Evolutionary conservation across 139 green algal genomes (phyloP), one percentile per base, ranked within the genome.

Genomic region (Chlamydomonas applanata): DNA sequence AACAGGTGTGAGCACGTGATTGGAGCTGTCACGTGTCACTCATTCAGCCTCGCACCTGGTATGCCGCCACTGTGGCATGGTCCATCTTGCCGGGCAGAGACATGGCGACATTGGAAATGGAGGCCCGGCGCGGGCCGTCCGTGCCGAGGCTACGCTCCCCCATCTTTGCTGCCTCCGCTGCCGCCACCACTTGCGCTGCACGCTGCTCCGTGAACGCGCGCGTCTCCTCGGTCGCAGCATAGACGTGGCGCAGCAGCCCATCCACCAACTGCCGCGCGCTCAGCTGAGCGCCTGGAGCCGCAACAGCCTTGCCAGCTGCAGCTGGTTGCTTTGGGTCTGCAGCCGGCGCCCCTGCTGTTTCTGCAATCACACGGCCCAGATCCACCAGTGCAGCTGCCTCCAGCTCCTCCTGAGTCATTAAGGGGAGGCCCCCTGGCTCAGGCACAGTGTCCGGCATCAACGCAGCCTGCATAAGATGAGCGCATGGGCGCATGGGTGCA

Each of bases 241-340:
- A 77, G 59, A 77, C 72, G 29, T 77, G 72, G 59, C 70, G 72
- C 61, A 77, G 60, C 72, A 77, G 72, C 27, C 70, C 59, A 61
- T 77, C 72, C 27, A 59, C 72, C 61, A 77, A 45, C 4, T 46
- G 59, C 0, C 72, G 72, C 0, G 72, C 72, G 16, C 59, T 77
- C 57, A 76, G 63, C 14, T 9, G 7, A 2, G 27, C 9, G n/a
- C 13, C 24, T 1, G 0, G n/a, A 27, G n/a, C 65, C 35, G 35
- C 36, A 59, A n/a, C n/a, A n/a, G n/a, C n/a, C n/a, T n/a, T n/a
- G n/a, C n/a, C n/a, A n/a, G n/a, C n/a, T n/a, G n/a, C n/a, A n/a
- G n/a, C n/a, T n/a, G n/a, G n/a, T n/a, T n/a, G n/a, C n/a, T n/a
- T n/a, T n/a, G n/a, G n/a, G n/a, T n/a, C n/a, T n/a, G n/a, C n/a